These are phyloP conservation scores for Epithele typhae DNA, from an alignment of 768 basidiomycete species.

Conservation along the genomic window DNA sequence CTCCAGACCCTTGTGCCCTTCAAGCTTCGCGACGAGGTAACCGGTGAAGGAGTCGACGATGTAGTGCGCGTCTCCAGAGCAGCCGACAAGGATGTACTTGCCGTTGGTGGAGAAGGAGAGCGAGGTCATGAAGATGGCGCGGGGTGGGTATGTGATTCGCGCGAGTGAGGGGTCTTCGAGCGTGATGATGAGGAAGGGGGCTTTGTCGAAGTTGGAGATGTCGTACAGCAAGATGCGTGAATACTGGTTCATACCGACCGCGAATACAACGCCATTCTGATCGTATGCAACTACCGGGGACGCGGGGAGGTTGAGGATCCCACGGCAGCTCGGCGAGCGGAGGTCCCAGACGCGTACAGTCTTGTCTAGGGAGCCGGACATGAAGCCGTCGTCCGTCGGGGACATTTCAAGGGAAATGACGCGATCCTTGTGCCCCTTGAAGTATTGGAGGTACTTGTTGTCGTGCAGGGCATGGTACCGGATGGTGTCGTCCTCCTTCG, in stretches of 20 bases:
- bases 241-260: conserved; percentile 79
- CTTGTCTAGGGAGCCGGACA: conserved; percentile 91
- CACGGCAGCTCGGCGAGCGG: conserved; percentile 71
- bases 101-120: conserved; percentile 88
- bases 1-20: conserved; percentile 82
- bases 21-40: conserved; percentile 75
- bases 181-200: conserved; percentile 80
- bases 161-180: conserved; percentile 78
- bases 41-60: conserved; percentile 90
- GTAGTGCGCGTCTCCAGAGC: conserved; percentile 90
- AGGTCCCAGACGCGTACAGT: conserved; percentile 97
- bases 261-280: conserved; percentile 76
- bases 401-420: conserved; percentile 91
- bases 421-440: conserved; percentile 87
- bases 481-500: conserved; percentile 92
- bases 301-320: conserved; percentile 70
- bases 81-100: conserved; percentile 87
- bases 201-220: conserved; percentile 82
- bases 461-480: conserved; percentile 94
- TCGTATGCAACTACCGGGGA: conserved; percentile 84
- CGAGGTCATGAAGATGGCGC: conserved; percentile 87
- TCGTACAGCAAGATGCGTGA: conserved; percentile 84
- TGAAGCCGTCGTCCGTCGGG: conserved; percentile 91
- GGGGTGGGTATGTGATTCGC: conserved; percentile 78
- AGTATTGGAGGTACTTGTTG: conserved; percentile 95